Evolutionary conservation across 306 rosid genomes (phyloP).

Genomic region (Chamaecrista fasciculata): DNA sequence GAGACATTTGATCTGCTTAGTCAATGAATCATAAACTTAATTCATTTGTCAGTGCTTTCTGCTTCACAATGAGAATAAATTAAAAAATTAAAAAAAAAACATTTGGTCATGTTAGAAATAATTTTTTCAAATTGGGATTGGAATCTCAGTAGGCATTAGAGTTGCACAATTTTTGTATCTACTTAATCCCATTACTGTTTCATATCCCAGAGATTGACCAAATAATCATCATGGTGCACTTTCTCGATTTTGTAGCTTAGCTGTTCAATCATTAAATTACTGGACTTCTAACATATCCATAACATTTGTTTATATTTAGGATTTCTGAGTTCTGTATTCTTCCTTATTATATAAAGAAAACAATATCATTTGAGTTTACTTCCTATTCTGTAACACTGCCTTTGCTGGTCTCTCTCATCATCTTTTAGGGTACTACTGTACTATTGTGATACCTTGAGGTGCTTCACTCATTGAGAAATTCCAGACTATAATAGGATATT

Average conservation of each 20-base stretch:
- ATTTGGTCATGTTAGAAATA: background rate
- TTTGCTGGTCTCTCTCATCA: background rate
- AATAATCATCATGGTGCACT: background rate
- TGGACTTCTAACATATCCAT: background rate
- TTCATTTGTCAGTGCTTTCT: background rate
- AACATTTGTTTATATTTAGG: background rate
- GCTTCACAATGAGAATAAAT: slow-evolving; percentile 8
- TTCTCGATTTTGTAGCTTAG: background rate
- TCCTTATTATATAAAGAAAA: background rate
- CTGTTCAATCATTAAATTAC: background rate
- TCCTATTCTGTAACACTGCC: background rate
- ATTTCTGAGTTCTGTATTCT: background rate
- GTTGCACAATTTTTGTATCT: background rate
- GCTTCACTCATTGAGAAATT: background rate
- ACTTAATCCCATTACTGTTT: background rate
- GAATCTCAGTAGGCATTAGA: background rate
- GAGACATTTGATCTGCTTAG: slow-evolving; percentile 1
- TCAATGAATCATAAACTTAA: background rate
- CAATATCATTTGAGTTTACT: background rate
- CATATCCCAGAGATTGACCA: background rate
- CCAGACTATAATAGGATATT: background rate
- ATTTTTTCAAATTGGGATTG: slow-evolving; percentile 12
- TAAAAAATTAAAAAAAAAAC: slow-evolving; percentile 16
- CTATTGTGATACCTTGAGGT: background rate
- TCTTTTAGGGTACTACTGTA: too few relatives aligned